Evolutionary conservation across 176 grass and related monocot species (phyloP).

Genomic region (Triticum urartu): DNA sequence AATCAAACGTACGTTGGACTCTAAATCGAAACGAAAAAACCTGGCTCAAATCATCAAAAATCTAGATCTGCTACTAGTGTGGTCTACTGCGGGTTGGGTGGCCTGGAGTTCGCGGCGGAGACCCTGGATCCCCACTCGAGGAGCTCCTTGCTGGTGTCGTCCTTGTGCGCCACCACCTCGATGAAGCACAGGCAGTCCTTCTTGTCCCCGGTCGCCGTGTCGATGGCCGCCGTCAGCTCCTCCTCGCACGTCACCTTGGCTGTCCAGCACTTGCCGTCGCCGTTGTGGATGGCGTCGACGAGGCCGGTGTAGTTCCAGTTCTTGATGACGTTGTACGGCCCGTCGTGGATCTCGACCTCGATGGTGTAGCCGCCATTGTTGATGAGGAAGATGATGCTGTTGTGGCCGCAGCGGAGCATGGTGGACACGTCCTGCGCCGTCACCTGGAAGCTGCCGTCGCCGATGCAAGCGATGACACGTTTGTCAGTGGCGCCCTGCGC

Average conservation of each 20-base stretch:
- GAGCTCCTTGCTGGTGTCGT: conserved; percentile 73
- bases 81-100: conserved; percentile 64
- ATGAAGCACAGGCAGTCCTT: conserved; percentile 40
- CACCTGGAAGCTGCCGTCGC: conserved; percentile 55
- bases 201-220: not conserved
- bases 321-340: conserved; percentile 58
- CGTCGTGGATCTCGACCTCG: conserved; percentile 62
- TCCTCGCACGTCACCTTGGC: conserved; percentile 44
- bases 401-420: conserved; percentile 41
- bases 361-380: conserved; percentile 61
- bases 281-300: conserved; percentile 46
- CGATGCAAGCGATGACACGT: conserved; percentile 51
- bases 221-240: conserved; percentile 29
- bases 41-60: too few species aligned
- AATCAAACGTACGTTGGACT: too few species aligned
- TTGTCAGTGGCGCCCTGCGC: conserved; percentile 51
- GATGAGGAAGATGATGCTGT: conserved; percentile 54
- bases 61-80: too few species aligned
- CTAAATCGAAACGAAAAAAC: too few species aligned
- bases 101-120: conserved; percentile 54
- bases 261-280: conserved; percentile 48
- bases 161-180: conserved; percentile 44
- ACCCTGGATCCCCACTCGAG: conserved; percentile 74
- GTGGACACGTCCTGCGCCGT: conserved; percentile 49
- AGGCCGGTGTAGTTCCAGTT: conserved; percentile 55